Percentiles rank a stretch among this genome's conserved stretches.
Evolutionary conservation across 2,329 filamentous ascomycete genomes (phyloP).

Genomic region (Metarhizium brunneum): DNA sequence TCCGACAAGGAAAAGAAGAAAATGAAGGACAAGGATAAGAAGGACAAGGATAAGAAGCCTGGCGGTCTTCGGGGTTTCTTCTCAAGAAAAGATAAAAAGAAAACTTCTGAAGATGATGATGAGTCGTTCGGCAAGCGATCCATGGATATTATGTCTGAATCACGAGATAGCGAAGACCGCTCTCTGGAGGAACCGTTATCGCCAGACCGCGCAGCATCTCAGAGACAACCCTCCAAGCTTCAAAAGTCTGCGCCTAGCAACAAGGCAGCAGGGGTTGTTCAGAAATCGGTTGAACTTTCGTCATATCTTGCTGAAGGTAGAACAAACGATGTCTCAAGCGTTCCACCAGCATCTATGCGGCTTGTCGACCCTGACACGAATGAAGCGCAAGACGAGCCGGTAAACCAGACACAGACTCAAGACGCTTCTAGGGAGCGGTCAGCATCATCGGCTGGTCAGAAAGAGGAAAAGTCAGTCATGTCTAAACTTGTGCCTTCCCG

Average conservation of each 20-base stretch:
- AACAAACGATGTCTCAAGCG: conserved; percentile 44
- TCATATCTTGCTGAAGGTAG: conserved; percentile 34
- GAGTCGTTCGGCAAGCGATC: conserved; percentile 54
- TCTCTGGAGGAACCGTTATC: conserved; percentile 30
- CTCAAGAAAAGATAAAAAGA: conserved; percentile 53
- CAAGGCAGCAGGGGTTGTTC: conserved; percentile 23
- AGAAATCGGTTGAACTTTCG: conserved; percentile 30
- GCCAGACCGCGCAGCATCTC: conserved; percentile 32
- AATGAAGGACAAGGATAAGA: conserved; percentile 62
- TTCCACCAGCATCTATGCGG: conserved; percentile 48
- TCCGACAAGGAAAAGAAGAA: conserved; percentile 68
- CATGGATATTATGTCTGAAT: conserved; percentile 41
- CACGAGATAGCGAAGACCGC: conserved; percentile 34
- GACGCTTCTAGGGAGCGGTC: conserved; percentile 21
- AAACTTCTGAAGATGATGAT: conserved; percentile 46
- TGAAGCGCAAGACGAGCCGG: conserved; percentile 29
- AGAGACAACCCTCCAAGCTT: conserved; percentile 56
- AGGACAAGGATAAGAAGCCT: conserved; percentile 57
- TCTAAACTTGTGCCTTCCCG: conserved; percentile 13
- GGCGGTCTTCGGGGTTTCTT: conserved; percentile 52
- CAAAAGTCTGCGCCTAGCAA: conserved; percentile 52
- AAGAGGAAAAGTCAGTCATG: conserved; percentile 25
- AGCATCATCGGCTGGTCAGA: conserved; percentile 24
- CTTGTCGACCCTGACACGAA: conserved; percentile 46
- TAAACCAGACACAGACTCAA: conserved; percentile 15